Evolutionary conservation across 768 basidiomycete genomes (phyloP).

Genomic region (Boletus bicolor): DNA sequence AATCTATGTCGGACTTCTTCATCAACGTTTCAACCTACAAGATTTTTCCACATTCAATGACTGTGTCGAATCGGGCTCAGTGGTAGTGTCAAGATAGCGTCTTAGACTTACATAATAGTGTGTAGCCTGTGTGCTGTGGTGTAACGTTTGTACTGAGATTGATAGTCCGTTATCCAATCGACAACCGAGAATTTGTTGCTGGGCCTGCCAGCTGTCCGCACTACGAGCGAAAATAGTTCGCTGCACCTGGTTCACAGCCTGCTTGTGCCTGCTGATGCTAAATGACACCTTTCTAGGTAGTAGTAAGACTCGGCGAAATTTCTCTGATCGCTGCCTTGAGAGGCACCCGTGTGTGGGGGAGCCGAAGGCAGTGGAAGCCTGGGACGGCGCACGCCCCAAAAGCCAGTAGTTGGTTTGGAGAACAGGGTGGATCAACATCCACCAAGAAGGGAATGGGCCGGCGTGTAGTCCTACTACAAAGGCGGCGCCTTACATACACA

Average conservation of each 20-base stretch:
- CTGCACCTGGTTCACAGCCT: background rate
- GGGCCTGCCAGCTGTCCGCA: background rate
- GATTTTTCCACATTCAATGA: no score
- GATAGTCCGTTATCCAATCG: constrained; percentile 4
- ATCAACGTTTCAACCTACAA: no score
- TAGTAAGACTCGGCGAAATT: background rate
- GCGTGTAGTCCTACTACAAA: background rate
- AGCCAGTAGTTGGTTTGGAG: background rate
- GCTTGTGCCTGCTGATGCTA: background rate
- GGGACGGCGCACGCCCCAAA: no score
- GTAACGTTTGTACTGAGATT: background rate
- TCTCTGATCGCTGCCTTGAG: background rate
- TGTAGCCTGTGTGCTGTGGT: background rate
- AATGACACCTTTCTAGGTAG: background rate
- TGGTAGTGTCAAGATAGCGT: no score
- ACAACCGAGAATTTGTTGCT: constrained; percentile 1
- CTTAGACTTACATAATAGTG: background rate
- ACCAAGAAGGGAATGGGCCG: background rate
- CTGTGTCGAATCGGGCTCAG: no score
- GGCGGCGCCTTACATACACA: background rate
- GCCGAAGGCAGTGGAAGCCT: background rate
- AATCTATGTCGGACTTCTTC: no score
- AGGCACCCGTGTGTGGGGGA: background rate
- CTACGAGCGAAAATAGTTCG: background rate
- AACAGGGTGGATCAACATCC: background rate